These are phyloP conservation scores for Reticulascus tulasneorum DNA, from an alignment of 2,329 filamentous ascomycete species.

Conservation along the genomic window DNA sequence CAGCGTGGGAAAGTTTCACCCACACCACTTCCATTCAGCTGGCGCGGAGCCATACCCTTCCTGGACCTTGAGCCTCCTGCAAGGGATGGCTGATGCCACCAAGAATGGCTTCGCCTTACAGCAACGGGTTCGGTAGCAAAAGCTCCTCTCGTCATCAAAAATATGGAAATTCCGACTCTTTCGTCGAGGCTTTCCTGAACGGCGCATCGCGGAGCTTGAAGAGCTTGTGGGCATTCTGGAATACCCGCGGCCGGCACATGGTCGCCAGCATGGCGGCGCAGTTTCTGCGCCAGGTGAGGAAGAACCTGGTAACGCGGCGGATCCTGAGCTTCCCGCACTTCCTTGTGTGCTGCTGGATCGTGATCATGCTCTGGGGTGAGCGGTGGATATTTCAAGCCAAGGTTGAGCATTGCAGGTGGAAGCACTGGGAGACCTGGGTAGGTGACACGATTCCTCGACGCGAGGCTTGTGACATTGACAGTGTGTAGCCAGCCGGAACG, in stretches of 20 bases:
- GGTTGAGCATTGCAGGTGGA: constrained; percentile 74
- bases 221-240: constrained; percentile 9
- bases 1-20: no score
- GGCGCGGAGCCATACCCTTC: constrained; percentile 7
- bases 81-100: constrained; percentile 22
- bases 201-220: constrained; percentile 4
- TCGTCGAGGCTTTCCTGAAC: constrained; percentile 6
- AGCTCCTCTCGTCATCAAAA: constrained; percentile 12
- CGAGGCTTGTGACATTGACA: constrained; percentile 1
- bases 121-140: constrained; percentile 20
- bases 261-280: constrained; percentile 7
- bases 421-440: constrained; percentile 91
- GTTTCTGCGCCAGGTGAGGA: constrained; percentile 25
- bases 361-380: constrained; percentile 82
- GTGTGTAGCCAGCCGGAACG: constrained; percentile 64
- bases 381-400: constrained; percentile 69
- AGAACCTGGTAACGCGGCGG: constrained; percentile 47
- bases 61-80: constrained; percentile 6
- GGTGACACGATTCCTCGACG: constrained; percentile 20
- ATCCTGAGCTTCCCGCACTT: constrained; percentile 62
- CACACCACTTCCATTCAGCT: background rate
- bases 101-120: constrained; percentile 33
- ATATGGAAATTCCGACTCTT: constrained; percentile 15
- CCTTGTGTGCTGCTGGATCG: constrained; percentile 69
- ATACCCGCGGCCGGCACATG: constrained; percentile 9